A percentile compares a stretch with the other conserved stretches of the same genome.
phyloP scores from a whole-genome alignment of 441 rosid species.

The Adansonia grandidieri region DNA sequence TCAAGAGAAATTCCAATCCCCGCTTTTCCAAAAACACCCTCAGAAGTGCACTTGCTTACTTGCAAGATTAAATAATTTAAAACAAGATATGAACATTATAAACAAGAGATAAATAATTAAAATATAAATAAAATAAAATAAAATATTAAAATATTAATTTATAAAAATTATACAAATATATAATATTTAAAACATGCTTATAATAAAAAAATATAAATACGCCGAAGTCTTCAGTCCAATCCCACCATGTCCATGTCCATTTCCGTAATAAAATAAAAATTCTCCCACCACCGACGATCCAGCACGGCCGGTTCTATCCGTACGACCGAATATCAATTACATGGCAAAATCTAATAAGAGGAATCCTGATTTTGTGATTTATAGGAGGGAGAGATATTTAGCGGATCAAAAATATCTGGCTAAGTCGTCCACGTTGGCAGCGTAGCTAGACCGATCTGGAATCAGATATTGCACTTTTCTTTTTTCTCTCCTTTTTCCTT shows the following conservation, averaged over 20 bases:
- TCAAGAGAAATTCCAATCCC: not conserved
- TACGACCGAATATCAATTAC: not conserved
- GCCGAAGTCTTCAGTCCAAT: too few species aligned
- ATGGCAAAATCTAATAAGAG: constrained; percentile 21
- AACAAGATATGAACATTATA: too few species aligned
- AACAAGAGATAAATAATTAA: too few species aligned
- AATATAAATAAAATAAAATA: too few species aligned
- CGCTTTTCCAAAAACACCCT: constrained; percentile 32
- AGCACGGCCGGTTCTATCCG: not conserved
- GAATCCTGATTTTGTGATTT: not conserved
- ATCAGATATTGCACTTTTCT: constrained; percentile 58
- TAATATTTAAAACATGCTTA: too few species aligned
- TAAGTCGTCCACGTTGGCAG: constrained; percentile 79
- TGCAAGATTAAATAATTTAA: too few species aligned
- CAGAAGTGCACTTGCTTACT: constrained; percentile 29
- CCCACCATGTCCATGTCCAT: constrained; percentile 23
- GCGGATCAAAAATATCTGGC: constrained; percentile 77
- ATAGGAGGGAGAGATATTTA: constrained; percentile 13
- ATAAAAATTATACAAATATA: too few species aligned
- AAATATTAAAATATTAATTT: too few species aligned
- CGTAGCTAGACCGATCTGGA: constrained; percentile 48
- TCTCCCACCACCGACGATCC: too few species aligned
- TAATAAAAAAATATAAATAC: too few species aligned
- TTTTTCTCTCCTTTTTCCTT: constrained; percentile 11
- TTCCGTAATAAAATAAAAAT: not conserved